phyloP scores from a whole-genome alignment of 108 stramenopile species.

The Nitzschia sp. region DNA sequence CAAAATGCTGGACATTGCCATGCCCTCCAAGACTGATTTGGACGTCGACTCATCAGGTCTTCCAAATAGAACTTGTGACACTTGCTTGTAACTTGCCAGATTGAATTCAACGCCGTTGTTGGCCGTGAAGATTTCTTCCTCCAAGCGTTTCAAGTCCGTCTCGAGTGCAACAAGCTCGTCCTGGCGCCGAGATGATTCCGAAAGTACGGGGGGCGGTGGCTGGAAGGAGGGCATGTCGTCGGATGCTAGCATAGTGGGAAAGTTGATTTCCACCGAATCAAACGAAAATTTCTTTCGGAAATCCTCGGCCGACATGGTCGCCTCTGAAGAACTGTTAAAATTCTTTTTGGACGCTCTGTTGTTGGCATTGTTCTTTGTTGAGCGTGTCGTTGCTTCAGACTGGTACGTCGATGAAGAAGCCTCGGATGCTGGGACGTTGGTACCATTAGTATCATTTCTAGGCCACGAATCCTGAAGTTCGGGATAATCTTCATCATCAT shows the following conservation, averaged over 20 bases:
- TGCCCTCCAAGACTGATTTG: conserved; percentile 73
- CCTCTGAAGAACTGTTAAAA: background rate
- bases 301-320: background rate
- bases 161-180: background rate
- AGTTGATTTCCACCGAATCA: background rate
- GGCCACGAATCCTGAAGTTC: too few relatives aligned
- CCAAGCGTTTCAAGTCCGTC: background rate
- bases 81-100: conserved; percentile 74
- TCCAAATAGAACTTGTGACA: conserved; percentile 70
- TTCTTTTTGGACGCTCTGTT: background rate
- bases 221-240: background rate
- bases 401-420: too few relatives aligned
- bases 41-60: conserved; percentile 55
- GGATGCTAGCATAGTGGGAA: background rate
- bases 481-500: background rate
- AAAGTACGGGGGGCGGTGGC: background rate
- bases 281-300: background rate
- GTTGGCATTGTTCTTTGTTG: background rate
- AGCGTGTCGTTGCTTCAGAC: background rate
- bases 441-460: background rate
- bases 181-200: background rate
- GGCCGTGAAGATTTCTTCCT: conserved; percentile 11
- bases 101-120: conserved; percentile 59
- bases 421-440: too few relatives aligned
- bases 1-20: conserved; percentile 63